A percentile compares a stretch with the other conserved stretches of the same genome.
phyloP scores from a whole-genome alignment of 495 filamentous ascomycete species.

The Neurospora africana region DNA sequence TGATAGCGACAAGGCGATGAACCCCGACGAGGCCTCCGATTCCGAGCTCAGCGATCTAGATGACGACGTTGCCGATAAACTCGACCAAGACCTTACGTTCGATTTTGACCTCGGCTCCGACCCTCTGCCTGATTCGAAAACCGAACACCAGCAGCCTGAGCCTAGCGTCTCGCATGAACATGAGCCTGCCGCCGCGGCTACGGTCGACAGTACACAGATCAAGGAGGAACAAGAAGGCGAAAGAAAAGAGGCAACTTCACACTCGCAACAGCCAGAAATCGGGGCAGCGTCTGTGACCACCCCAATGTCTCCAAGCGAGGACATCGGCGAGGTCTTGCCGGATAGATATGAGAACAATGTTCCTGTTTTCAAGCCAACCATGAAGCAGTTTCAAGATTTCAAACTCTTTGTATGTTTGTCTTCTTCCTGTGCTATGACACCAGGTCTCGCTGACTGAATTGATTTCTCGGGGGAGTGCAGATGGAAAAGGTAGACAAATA shows the following conservation, averaged over 20 bases:
- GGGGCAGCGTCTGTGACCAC: neutral
- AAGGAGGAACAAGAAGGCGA: conserved; percentile 22
- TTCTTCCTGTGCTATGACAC: neutral
- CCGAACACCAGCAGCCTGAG: neutral
- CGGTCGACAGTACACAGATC: conserved; percentile 20
- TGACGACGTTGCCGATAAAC: conserved; percentile 28
- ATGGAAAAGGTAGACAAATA: conserved; percentile 83
- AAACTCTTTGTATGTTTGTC: conserved; percentile 54
- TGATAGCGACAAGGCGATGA: conserved; percentile 41
- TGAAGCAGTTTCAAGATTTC: conserved; percentile 90
- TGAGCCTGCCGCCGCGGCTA: conserved; percentile 13
- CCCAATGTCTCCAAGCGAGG: conserved; percentile 24
- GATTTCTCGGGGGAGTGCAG: conserved; percentile 15
- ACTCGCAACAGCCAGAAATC: neutral
- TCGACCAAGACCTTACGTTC: conserved; percentile 11
- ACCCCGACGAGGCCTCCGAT: conserved; percentile 36
- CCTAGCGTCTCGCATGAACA: neutral
- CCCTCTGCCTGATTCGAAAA: conserved; percentile 1
- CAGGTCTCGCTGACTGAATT: neutral
- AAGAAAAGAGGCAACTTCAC: neutral
- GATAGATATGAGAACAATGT: conserved; percentile 86
- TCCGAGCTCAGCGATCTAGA: conserved; percentile 50
- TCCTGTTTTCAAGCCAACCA: conserved; percentile 90
- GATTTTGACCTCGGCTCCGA: conserved; percentile 5
- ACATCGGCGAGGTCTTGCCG: conserved; percentile 63